Percentiles rank a stretch among this genome's conserved stretches.
These are phyloP conservation scores for Chamaenerion angustifolium DNA, from an alignment of 345 rosid species.

Conservation along the genomic window DNA sequence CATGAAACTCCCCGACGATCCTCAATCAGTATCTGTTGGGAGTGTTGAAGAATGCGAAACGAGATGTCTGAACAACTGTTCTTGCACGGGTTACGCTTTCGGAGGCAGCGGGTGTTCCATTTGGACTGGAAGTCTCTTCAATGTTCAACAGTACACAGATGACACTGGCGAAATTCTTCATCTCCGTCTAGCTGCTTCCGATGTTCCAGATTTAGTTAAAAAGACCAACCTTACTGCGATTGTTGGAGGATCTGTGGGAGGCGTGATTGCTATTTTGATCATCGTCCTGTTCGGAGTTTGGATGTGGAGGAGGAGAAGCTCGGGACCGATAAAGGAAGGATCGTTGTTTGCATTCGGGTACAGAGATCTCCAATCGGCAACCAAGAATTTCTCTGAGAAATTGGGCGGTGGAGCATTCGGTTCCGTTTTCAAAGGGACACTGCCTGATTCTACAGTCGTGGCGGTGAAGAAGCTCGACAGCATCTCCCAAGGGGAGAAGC, in stretches of 20 bases:
- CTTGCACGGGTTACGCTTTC: constrained; percentile 57
- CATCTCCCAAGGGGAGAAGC: constrained; percentile 78
- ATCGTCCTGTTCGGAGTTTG: constrained; percentile 15
- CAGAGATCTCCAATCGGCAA: constrained; percentile 48
- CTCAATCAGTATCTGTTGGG: constrained; percentile 5
- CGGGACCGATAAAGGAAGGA: constrained; percentile 36
- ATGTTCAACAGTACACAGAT: constrained; percentile 22
- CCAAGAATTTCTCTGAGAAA: constrained; percentile 64
- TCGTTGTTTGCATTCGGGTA: constrained; percentile 52
- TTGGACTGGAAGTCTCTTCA: constrained; percentile 43
- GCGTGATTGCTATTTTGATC: constrained; percentile 15
- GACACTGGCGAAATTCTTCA: constrained; percentile 21
- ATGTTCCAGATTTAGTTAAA: constrained; percentile 24
- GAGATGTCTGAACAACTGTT: constrained; percentile 36
- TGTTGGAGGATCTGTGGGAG: constrained; percentile 18
- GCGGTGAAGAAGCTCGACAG: constrained; percentile 81
- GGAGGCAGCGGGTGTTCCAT: constrained; percentile 22
- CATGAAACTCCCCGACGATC: constrained; percentile 14
- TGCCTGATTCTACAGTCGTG: constrained; percentile 48
- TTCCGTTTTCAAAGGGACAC: constrained; percentile 63
- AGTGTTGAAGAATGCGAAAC: constrained; percentile 26
- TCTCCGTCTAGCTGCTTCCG: constrained; percentile 58
- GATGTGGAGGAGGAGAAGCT: constrained; percentile 17
- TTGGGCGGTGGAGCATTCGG: constrained; percentile 86
- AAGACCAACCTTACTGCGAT: constrained; percentile 11